These are phyloP conservation scores for Actinidia chinensis DNA, from an alignment of 179 eudicot genomes.

Conservation along the genomic window DNA sequence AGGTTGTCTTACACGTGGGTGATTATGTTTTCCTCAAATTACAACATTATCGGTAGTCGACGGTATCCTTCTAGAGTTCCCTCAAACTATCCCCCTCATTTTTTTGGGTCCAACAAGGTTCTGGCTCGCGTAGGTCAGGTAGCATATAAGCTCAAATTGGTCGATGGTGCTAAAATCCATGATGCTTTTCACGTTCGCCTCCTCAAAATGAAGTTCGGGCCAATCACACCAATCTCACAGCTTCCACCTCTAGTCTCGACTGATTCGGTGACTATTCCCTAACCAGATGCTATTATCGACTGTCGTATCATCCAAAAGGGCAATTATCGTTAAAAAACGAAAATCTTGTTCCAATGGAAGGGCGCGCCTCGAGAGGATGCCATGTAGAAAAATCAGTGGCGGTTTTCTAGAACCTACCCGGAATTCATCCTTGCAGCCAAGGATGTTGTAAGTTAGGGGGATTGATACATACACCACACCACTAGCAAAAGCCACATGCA, in stretches of 20 bases:
- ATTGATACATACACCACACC: not conserved
- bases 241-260: not conserved
- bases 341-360: not conserved
- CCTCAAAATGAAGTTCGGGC: not conserved
- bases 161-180: not conserved
- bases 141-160: not conserved
- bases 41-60: conserved; percentile 15
- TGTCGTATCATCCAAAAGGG: not conserved
- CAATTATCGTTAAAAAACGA: not conserved
- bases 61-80: not conserved
- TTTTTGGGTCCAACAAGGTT: not conserved
- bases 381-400: not conserved
- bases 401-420: not conserved
- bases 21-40: conserved; percentile 18
- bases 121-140: not conserved
- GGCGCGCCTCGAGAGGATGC: not conserved
- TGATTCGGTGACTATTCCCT: not conserved
- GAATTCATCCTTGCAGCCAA: not conserved
- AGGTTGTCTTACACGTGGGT: not conserved
- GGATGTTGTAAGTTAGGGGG: not conserved
- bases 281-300: not conserved
- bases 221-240: not conserved
- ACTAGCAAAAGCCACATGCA: too few species aligned
- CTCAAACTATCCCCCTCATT: not conserved
- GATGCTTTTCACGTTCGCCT: not conserved